Evolutionary conservation across 73 alveolate genomes (phyloP).

Genomic region (Stentor roeselii): DNA sequence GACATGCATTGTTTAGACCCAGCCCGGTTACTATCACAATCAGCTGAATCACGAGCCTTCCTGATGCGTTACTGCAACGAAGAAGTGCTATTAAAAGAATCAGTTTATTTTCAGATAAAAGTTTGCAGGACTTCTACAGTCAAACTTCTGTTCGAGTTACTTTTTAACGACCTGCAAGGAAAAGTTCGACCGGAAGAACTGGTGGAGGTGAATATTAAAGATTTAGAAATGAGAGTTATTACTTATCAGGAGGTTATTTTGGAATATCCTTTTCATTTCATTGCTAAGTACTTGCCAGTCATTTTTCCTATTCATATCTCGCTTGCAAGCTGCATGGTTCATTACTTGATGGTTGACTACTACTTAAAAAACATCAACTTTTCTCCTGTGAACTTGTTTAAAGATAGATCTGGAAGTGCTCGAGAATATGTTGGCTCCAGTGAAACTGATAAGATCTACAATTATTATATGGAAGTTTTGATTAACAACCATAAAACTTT

Average conservation of each 20-base stretch:
- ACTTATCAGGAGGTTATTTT: neutral
- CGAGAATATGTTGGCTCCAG: neutral
- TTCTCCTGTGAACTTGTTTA: neutral
- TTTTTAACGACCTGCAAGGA: neutral
- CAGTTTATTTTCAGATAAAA: conserved; percentile 24
- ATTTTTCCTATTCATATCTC: conserved; percentile 37
- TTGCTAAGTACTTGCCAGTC: conserved; percentile 34
- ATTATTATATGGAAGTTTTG: neutral
- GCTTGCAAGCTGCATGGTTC: conserved; percentile 29
- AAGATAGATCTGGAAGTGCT: neutral
- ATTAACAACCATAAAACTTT: neutral
- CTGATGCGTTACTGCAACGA: conserved; percentile 37
- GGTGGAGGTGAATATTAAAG: conserved; percentile 15
- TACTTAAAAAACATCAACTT: neutral
- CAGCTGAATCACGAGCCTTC: conserved; percentile 25
- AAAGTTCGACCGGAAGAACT: neutral
- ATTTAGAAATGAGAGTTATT: neutral
- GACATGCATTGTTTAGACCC: neutral
- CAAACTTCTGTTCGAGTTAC: neutral
- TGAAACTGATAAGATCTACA: conserved; percentile 15
- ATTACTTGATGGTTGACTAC: conserved; percentile 32
- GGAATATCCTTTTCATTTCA: neutral
- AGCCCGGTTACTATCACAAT: neutral
- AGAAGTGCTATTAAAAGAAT: conserved; percentile 26
- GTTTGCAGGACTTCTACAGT: neutral